Base-by-base conservation (phyloP, 257 asterid genomes). In the Lavandula angustifolia region DNA sequence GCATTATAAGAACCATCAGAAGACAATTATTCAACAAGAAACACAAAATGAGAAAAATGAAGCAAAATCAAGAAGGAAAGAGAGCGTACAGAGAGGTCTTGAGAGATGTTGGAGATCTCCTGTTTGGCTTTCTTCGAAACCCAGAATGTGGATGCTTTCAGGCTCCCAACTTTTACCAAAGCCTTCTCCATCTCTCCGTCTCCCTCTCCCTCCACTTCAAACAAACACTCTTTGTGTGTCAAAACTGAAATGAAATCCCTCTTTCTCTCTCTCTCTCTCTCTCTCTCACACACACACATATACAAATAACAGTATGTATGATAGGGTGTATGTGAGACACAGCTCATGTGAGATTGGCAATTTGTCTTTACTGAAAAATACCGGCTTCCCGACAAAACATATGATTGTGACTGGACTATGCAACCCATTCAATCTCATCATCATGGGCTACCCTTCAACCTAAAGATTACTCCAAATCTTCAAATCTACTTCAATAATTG, bases 81-180 rank as follows among this genome's bases (percentile, higher is more conserved):
- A 59, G 49, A 18, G 38, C 64, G 55, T 84, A 89, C 98, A 22
- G 92, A 77, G 75, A 89, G 76, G 82, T 92, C 96, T 70, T 89
- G 89, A 12, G 96, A 74, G 76, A 89, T 89, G 82, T 81, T 87
- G 76, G 90, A 77, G 87, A 92, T 83, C 87, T 92, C 98, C 81
- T 89, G 82, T 78, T 88, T 92, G 66, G 96, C 95, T 78, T 87
- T 92, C 84, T 87, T 84, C 53, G 96, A 92, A 60, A 92, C 92
- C 96, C 96, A 89, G 55, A 89, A 89, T 70, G 96, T 80, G 42
- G 91, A 72, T 18, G 95, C 82, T 77, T 92, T 92, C 6, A 92
- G 54, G 87, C 96, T 92, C 44, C 85, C 96, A 17, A 87, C 95
- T 84, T 78, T 92, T 3, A 81, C 78, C 79, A 92, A 63, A 34